Evolutionary conservation across 805 yeast genomes (phyloP).

Genomic region (Candida nitratophila): DNA sequence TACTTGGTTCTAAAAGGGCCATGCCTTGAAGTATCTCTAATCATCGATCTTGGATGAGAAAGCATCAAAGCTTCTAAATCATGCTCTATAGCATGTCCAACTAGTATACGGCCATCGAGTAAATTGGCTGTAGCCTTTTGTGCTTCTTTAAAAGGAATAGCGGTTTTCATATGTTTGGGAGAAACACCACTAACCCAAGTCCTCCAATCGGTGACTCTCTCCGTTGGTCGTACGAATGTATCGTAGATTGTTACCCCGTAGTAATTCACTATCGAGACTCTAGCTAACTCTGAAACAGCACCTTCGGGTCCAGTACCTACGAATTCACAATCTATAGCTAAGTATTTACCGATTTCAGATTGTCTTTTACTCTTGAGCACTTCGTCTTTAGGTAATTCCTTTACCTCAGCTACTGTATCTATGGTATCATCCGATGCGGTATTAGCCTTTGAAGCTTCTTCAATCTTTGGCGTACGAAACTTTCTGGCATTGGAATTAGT

Average conservation of each 20-base stretch:
- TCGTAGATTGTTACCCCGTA: slow-evolving; percentile 71
- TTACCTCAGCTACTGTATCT: neutral
- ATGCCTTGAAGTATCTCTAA: slow-evolving; percentile 71
- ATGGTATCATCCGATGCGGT: too few relatives aligned
- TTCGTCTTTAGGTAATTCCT: neutral
- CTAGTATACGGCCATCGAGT: slow-evolving; percentile 49
- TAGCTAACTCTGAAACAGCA: slow-evolving; percentile 61
- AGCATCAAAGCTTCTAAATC: slow-evolving; percentile 65
- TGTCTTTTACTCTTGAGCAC: slow-evolving; percentile 9
- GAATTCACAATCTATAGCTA: slow-evolving; percentile 91
- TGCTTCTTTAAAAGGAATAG: slow-evolving; percentile 61
- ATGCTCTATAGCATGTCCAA: slow-evolving; percentile 82
- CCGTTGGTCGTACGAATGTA: slow-evolving; percentile 66
- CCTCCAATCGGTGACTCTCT: slow-evolving; percentile 81
- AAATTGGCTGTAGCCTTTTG: slow-evolving; percentile 49
- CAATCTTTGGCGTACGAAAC: neutral
- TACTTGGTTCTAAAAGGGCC: slow-evolving; percentile 48
- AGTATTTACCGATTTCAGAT: slow-evolving; percentile 55
- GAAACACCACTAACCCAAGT: slow-evolving; percentile 88
- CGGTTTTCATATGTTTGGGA: slow-evolving; percentile 61
- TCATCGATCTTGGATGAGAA: slow-evolving; percentile 55
- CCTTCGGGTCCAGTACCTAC: slow-evolving; percentile 86
- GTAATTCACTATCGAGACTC: slow-evolving; percentile 83
- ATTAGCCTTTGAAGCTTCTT: neutral
- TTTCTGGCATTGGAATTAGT: neutral